Evolutionary conservation across 2,329 filamentous ascomycete species (phyloP).

Genomic region (Dissoconium aciculare): DNA sequence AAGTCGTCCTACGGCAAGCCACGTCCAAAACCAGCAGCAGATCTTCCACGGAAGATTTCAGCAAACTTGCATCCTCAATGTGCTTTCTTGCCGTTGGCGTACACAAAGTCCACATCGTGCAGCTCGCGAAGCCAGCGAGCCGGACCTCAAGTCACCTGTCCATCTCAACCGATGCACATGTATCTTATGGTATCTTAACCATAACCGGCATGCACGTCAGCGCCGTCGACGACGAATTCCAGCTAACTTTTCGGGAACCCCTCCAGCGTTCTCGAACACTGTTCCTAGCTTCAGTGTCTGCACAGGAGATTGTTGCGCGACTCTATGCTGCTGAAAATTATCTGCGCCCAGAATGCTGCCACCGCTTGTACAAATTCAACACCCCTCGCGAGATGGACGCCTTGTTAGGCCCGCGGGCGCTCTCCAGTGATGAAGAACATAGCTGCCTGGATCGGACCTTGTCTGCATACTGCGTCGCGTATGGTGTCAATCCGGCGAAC

Average conservation of each 20-base stretch:
- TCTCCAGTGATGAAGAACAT: slow-evolving; percentile 39
- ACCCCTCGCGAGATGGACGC: slow-evolving; percentile 43
- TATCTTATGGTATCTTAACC: slow-evolving; percentile 48
- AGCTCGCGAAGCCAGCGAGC: slow-evolving; percentile 43
- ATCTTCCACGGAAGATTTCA: slow-evolving; percentile 50
- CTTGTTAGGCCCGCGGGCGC: slow-evolving; percentile 26
- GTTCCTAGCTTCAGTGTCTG: slow-evolving; percentile 48
- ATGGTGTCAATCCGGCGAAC: slow-evolving; percentile 50
- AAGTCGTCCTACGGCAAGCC: slow-evolving; percentile 43
- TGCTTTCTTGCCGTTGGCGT: slow-evolving; percentile 56
- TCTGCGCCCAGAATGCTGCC: slow-evolving; percentile 50
- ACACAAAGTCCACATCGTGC: slow-evolving; percentile 54
- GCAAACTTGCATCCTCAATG: slow-evolving; percentile 48
- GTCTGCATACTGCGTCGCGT: slow-evolving; percentile 54
- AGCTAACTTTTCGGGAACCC: slow-evolving; percentile 46
- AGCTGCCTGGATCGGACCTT: slow-evolving; percentile 50
- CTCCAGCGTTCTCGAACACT: slow-evolving; percentile 41
- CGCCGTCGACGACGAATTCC: slow-evolving; percentile 49
- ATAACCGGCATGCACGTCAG: slow-evolving; percentile 45
- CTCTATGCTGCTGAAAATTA: slow-evolving; percentile 47
- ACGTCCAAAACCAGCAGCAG: slow-evolving; percentile 39
- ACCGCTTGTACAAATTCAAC: slow-evolving; percentile 46
- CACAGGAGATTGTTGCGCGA: slow-evolving; percentile 48
- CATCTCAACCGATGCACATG: slow-evolving; percentile 22
- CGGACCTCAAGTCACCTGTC: slow-evolving; percentile 29